These are phyloP conservation scores for Xylariaceae sp. DNA, from an alignment of 2,329 filamentous ascomycete genomes.

Conservation along the genomic window DNA sequence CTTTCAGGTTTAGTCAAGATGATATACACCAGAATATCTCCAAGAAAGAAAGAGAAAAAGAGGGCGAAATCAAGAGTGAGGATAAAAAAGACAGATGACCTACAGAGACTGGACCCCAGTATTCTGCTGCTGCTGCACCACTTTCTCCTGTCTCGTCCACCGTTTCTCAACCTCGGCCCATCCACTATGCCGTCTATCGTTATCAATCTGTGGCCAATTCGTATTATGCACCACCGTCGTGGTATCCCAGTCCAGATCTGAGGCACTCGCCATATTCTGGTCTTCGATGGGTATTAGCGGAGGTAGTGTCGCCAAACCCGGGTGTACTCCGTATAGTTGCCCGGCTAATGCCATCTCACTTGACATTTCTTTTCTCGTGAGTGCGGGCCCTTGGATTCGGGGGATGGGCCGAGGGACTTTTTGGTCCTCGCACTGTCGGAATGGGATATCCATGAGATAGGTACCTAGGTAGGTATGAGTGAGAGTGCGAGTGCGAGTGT, in stretches of 20 bases:
- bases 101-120: not conserved
- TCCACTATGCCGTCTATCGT: conserved; percentile 26
- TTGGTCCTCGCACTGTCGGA: too few relatives aligned
- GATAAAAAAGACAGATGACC: too few relatives aligned
- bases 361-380: too few relatives aligned
- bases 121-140: conserved; percentile 1
- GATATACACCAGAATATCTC: too few relatives aligned
- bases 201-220: conserved; percentile 11
- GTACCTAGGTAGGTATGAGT: too few relatives aligned
- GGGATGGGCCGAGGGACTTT: too few relatives aligned
- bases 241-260: conserved; percentile 26
- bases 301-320: not conserved
- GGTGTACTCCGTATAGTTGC: not conserved
- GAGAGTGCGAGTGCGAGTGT: too few relatives aligned
- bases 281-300: conserved; percentile 8
- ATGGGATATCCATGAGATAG: too few relatives aligned
- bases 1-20: conserved; percentile 3
- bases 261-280: not conserved
- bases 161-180: conserved; percentile 25
- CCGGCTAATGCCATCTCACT: conserved; percentile 8
- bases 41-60: too few relatives aligned
- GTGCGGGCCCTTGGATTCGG: too few relatives aligned
- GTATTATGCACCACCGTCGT: conserved; percentile 13
- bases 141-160: conserved; percentile 16
- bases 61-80: too few relatives aligned